Evolutionary conservation across 306 rosid species (phyloP), one percentile per base, ranked within the genome.

Genomic region (Cucurbita moschata): DNA sequence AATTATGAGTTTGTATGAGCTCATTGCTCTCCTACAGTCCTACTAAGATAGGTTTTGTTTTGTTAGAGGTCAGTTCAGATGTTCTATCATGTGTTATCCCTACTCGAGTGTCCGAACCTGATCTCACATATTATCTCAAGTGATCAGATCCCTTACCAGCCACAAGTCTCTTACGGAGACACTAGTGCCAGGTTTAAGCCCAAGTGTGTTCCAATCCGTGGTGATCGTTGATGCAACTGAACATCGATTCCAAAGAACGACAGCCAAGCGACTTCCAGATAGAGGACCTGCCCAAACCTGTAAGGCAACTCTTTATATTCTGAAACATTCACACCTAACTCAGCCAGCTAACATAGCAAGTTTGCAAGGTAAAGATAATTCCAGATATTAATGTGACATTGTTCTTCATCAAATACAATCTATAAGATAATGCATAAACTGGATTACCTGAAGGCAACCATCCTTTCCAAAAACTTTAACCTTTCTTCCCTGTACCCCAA

Each of bases 221-320:
- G 90, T 86, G 46, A 94, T 79, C 42, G 84, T 84, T 44, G 82
- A 51, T 4, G 77, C 86, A 57, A 83, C 35, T 40, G 90, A 84
- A 81, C 96, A 91, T 50, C 97, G 86, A 75, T 94, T 94, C 99
- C 99, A 94, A n/a, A 94, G 87, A 77, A 77, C 90, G 70, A 91
- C 90, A 2, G 42, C 91, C 77, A 89, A 46, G 10, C 89, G 89
- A 13, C 83, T 44, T 79, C 85, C 86, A 4, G 97, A 86, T 62
- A 91, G 82, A 79, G 99, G 97, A 80, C 99, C 99, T 15, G 97
- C 90, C 97, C 99, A 94, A 62, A 94, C 92, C 98, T 93, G 88
- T 55, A 66, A 67, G n/a, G 73, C 38, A 61, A 30, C 57, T 70
- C 64, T 51, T 49, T 60, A 56, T 44, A 56, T 61, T 69, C 43